Evolutionary conservation across 2,329 filamentous ascomycete species (phyloP).

Genomic region (Ascomycota sp.): DNA sequence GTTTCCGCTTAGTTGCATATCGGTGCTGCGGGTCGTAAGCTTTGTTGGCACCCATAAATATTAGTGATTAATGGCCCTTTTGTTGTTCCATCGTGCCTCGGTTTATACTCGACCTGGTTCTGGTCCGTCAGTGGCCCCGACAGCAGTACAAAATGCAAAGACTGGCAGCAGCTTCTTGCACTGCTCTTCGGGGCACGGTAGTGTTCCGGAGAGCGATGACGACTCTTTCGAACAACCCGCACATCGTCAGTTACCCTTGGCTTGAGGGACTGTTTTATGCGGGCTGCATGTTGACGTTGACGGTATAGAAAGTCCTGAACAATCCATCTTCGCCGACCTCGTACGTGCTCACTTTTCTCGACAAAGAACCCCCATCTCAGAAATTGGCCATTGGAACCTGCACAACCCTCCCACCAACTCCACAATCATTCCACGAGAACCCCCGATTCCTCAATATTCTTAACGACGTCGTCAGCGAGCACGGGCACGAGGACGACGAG

Average conservation of each 20-base stretch:
- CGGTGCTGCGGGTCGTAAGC: neutral
- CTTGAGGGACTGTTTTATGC: neutral
- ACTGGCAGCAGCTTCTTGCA: constrained; percentile 8
- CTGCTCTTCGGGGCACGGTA: constrained; percentile 5
- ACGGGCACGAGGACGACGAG: constrained; percentile 35
- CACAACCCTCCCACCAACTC: constrained; percentile 37
- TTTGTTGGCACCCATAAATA: no score
- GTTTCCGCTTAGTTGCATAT: constrained; percentile 10
- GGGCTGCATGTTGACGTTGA: neutral
- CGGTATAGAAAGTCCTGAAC: constrained; percentile 34
- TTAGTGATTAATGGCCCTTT: no score
- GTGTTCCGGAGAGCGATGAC: constrained; percentile 16
- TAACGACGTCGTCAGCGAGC: constrained; percentile 30
- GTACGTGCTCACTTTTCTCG: constrained; percentile 38
- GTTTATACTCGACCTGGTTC: no score
- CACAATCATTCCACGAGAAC: constrained; percentile 38
- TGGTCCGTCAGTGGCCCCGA: no score
- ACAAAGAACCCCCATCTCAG: constrained; percentile 31
- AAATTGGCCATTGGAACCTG: constrained; percentile 38
- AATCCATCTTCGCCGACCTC: constrained; percentile 21
- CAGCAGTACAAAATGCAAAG: constrained; percentile 4
- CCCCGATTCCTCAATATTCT: constrained; percentile 36
- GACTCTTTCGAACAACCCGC: constrained; percentile 27
- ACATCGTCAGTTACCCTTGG: constrained; percentile 26
- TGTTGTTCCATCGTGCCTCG: no score